Percentiles rank a stretch among this genome's conserved stretches.
phyloP scores from a whole-genome alignment of 768 basidiomycete species.

The Lentinula guzmanii region DNA sequence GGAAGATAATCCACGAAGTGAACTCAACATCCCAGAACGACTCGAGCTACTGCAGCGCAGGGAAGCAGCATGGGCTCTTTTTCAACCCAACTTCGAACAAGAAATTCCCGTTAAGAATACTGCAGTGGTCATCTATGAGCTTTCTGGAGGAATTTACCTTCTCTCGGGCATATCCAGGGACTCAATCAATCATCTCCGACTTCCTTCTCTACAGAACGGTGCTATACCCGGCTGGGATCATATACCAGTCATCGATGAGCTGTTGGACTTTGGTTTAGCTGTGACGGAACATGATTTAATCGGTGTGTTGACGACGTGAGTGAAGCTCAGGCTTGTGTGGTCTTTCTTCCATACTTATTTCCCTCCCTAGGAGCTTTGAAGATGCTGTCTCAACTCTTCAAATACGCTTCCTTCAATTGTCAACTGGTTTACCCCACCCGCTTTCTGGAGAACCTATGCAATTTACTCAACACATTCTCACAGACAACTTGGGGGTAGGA shows the following conservation, averaged over 20 bases:
- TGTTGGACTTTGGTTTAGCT: conserved; percentile 4
- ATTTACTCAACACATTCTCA: not conserved
- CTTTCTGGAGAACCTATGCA: not conserved
- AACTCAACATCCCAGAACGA: not conserved
- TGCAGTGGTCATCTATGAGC: conserved; percentile 4
- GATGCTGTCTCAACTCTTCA: not conserved
- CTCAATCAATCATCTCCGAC: not conserved
- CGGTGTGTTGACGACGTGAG: conserved; percentile 3
- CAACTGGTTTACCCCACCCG: conserved; percentile 5
- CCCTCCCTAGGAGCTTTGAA: not conserved
- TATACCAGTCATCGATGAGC: not conserved
- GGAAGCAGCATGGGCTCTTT: conserved; percentile 1
- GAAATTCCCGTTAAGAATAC: not conserved
- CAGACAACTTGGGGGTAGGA: conserved; percentile 1
- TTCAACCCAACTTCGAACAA: not conserved
- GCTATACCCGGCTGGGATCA: not conserved
- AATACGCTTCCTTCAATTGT: conserved; percentile 2
- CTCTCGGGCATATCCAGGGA: not conserved
- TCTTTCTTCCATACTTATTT: not conserved
- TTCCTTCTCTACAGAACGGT: not conserved
- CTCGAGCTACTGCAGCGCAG: not conserved
- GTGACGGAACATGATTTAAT: conserved; percentile 5
- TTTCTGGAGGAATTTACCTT: conserved; percentile 6
- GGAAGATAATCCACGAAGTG: conserved; percentile 1
- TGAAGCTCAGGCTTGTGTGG: not conserved